A percentile compares a stretch with the other conserved stretches of the same genome.
Conservation (phyloP, 1,284 basidiomycete genomes). For the Moesziomyces globuligerus region DNA sequence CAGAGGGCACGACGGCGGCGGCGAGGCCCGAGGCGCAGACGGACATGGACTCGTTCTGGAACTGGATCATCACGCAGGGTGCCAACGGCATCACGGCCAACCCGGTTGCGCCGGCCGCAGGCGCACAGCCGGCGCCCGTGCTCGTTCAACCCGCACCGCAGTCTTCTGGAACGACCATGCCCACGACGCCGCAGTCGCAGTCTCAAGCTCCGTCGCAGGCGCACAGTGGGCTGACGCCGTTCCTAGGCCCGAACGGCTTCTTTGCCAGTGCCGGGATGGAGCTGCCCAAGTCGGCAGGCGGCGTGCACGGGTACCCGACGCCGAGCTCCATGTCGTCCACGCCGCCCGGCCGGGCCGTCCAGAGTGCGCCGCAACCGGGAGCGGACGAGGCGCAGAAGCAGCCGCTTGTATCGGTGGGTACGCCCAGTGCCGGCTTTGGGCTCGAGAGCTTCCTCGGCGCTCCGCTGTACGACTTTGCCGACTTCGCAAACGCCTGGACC, state of each 20-base stretch:
- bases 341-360: constrained; percentile 1
- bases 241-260: constrained; percentile 38
- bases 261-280: constrained; percentile 14
- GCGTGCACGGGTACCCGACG: constrained; percentile 20
- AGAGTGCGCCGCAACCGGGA: too few species aligned
- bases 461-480: constrained; percentile 47
- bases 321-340: constrained; percentile 24
- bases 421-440: constrained; percentile 51
- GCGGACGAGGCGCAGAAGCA: constrained; percentile 7
- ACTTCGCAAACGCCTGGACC: constrained; percentile 47
- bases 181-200: constrained; percentile 21
- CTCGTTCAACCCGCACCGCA: constrained; percentile 15
- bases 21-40: constrained; percentile 17
- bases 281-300: neutral
- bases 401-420: constrained; percentile 26
- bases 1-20: constrained; percentile 6
- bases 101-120: neutral
- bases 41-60: constrained; percentile 58
- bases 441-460: constrained; percentile 36
- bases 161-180: constrained; percentile 5
- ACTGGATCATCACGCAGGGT: constrained; percentile 59
- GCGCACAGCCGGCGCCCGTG: constrained; percentile 14
- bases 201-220: too few species aligned
- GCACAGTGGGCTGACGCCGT: constrained; percentile 34
- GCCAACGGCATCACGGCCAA: constrained; percentile 35